Percentiles rank a stretch among this genome's conserved stretches.
Evolutionary conservation across 2,329 filamentous ascomycete species (phyloP).

Genomic region (Nemania abortiva): DNA sequence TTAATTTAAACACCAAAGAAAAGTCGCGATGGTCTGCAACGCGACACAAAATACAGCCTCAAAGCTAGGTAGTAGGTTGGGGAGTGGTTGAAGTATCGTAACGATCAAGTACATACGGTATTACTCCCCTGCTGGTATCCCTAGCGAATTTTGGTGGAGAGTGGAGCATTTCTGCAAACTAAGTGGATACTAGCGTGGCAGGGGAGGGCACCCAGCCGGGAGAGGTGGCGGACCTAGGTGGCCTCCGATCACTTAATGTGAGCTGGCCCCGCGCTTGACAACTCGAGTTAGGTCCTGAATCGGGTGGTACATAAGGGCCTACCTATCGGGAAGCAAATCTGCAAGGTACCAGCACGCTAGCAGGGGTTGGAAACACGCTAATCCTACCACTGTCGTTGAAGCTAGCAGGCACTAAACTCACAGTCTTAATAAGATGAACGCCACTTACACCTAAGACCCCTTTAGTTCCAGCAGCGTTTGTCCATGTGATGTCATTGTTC

Average conservation of each 20-base stretch:
- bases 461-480: constrained; percentile 2
- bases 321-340: constrained; percentile 40
- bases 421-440: constrained; percentile 18
- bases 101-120: no score
- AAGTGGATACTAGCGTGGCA: no score
- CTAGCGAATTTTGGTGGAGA: no score
- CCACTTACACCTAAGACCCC: constrained; percentile 6
- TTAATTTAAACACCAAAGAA: no score
- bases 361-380: constrained; percentile 49
- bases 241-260: constrained; percentile 28
- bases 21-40: no score
- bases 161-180: no score
- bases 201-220: no score
- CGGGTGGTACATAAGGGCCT: constrained; percentile 5
- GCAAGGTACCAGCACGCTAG: constrained; percentile 47
- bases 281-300: constrained; percentile 25
- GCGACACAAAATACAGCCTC: no score
- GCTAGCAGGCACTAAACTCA: constrained; percentile 32
- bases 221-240: no score
- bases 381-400: constrained; percentile 23
- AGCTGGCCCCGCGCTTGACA: constrained; percentile 43
- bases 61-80: no score
- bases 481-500: constrained; percentile 23
- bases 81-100: no score
- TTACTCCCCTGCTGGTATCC: no score